Evolutionary conservation across 2,329 filamentous ascomycete species (phyloP).

Genomic region (Pseudogymnoascus sp.): DNA sequence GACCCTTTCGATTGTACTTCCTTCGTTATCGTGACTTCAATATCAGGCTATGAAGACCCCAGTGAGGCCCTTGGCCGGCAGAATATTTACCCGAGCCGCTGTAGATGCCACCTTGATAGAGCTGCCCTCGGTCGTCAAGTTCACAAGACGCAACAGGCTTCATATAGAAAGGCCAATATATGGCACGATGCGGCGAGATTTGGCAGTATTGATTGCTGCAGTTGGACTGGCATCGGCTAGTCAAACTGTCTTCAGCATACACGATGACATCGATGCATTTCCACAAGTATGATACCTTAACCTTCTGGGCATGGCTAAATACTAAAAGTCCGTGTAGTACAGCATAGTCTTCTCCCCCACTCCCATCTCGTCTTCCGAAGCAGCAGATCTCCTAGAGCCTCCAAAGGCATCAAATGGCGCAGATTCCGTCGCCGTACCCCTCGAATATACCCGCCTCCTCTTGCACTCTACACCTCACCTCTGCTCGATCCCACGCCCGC

Average conservation of each 20-base stretch:
- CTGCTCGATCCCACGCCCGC: slow-evolving; percentile 57
- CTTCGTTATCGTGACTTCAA: not conserved
- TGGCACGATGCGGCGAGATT: slow-evolving; percentile 27
- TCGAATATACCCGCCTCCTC: slow-evolving; percentile 5
- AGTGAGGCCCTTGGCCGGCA: not conserved
- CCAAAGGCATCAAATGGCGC: not conserved
- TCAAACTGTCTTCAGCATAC: slow-evolving; percentile 59
- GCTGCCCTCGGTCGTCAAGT: not conserved
- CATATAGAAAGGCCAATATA: slow-evolving; percentile 13
- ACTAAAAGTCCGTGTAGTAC: slow-evolving; percentile 41
- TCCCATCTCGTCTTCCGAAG: slow-evolving; percentile 52
- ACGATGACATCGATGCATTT: slow-evolving; percentile 65
- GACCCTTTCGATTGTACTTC: not conserved
- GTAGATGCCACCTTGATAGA: slow-evolving; percentile 6
- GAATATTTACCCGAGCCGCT: not conserved
- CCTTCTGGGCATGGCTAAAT: slow-evolving; percentile 3
- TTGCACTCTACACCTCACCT: slow-evolving; percentile 34
- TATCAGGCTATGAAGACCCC: not conserved
- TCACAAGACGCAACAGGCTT: not conserved
- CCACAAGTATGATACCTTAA: slow-evolving; percentile 49
- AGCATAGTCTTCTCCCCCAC: slow-evolving; percentile 56
- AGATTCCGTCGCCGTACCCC: not conserved
- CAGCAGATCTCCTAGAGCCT: slow-evolving; percentile 34
- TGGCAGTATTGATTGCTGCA: slow-evolving; percentile 23
- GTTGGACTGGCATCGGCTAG: slow-evolving; percentile 38